A percentile compares a stretch with the other conserved stretches of the same genome.
Evolutionary conservation across 176 grass and related monocot genomes (phyloP).

Genomic region (Saccharum officinarum): DNA sequence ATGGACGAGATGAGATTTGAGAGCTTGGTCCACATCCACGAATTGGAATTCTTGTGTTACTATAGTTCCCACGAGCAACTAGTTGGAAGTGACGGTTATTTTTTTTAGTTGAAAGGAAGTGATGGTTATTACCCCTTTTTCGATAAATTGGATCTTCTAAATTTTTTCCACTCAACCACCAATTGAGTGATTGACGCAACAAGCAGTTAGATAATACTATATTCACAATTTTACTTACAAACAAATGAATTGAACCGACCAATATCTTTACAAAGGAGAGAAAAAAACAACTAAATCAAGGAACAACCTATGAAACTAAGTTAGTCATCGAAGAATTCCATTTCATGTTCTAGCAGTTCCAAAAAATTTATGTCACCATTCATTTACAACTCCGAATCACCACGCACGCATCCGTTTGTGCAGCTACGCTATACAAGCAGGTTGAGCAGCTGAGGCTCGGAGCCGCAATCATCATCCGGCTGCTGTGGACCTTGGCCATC

Average conservation of each 20-base stretch:
- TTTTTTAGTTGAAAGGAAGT: no score
- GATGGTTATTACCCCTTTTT: no score
- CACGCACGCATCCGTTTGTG: neutral
- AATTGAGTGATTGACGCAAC: neutral
- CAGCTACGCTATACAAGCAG: slow-evolving; percentile 32
- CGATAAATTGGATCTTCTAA: no score
- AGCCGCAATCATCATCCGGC: neutral
- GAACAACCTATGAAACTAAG: neutral
- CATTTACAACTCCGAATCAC: neutral
- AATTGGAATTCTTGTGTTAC: no score
- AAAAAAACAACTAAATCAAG: neutral
- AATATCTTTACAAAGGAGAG: neutral
- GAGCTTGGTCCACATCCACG: neutral
- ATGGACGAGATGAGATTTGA: neutral
- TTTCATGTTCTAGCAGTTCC: neutral
- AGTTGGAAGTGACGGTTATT: neutral
- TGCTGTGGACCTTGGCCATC: neutral
- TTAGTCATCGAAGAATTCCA: neutral
- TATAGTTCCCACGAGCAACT: no score
- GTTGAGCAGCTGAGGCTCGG: slow-evolving; percentile 33
- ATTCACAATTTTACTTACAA: neutral
- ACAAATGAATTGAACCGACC: neutral
- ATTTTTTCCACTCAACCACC: neutral
- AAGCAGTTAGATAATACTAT: neutral
- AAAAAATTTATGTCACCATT: neutral